Base-by-base conservation (phyloP, 495 filamentous ascomycete genomes). In the Oidiodendron maius region DNA sequence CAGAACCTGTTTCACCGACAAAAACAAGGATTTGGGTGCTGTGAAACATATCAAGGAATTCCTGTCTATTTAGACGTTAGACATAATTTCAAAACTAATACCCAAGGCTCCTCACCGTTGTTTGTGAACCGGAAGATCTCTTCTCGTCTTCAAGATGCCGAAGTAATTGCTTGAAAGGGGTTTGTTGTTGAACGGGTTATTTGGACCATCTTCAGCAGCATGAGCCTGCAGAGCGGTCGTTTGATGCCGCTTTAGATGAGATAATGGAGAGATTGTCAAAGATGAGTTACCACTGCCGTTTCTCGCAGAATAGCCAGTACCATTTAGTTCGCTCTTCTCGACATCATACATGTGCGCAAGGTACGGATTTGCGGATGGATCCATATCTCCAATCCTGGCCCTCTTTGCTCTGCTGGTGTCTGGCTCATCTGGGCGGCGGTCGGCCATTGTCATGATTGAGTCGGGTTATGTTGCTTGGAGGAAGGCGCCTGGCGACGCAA, bases 1-100 rank as follows among this genome's bases (percentile, higher is more conserved):
- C 93, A 56, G 93, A 98, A 83, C 93, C 93, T 2, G 93, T 98
- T 73, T 98, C 93, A 70, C 94, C 94, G 50, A 99, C 94, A 59
- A 99, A 95, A 59, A 99, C 93, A 21, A 99, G 77, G 52, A 97
- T 95, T 63, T 97, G 94, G 10, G 82, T 85, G 61, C 84, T 80
- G 52, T 97, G 94, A 66, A 93, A 99, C 56, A 91, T 76, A 55
- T 87, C 74, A 32, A 99, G 72, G 66, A 99, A 99, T 63, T 97
- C 89, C 65, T 93, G 84, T 62, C 91, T 89, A 40, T 13, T 44
- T 15, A 56, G 23, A 40, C 21, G 35, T 50, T 40, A 48, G 43
- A n/a, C n/a, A n/a, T n/a, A n/a, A n/a, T n/a, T n/a, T n/a, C n/a
- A n/a, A n/a, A n/a, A n/a, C n/a, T n/a, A n/a, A n/a, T n/a, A n/a